These are phyloP conservation scores for Corynespora cassiicola DNA, from an alignment of 2,329 filamentous ascomycete genomes.

Conservation along the genomic window DNA sequence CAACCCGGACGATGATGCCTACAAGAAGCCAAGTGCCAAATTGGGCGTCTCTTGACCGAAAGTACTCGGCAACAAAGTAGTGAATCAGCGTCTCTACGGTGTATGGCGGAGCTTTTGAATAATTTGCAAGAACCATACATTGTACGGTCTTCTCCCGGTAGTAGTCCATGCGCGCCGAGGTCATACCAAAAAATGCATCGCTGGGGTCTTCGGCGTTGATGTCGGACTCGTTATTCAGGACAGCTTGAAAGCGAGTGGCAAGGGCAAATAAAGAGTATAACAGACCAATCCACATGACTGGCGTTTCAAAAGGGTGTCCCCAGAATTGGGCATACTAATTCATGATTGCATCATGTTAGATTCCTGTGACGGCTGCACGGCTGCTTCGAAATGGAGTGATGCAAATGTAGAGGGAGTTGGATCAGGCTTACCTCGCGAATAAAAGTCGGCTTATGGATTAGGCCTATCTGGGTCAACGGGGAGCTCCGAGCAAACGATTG, in stretches of 20 bases:
- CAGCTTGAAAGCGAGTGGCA: conserved; percentile 31
- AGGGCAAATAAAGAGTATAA: conserved; percentile 50
- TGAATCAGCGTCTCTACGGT: conserved; percentile 37
- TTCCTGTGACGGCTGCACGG: not conserved
- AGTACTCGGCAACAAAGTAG: conserved; percentile 37
- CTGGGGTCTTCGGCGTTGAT: conserved; percentile 9
- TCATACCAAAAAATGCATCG: conserved; percentile 18
- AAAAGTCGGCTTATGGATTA: conserved; percentile 40
- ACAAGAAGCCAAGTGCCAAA: conserved; percentile 36
- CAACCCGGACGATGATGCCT: conserved; percentile 38
- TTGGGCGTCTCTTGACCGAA: conserved; percentile 36
- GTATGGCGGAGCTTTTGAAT: conserved; percentile 41
- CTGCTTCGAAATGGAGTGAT: conserved; percentile 1
- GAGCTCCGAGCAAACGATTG: not conserved
- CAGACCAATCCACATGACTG: conserved; percentile 53
- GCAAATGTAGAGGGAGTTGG: not conserved
- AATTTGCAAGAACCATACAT: conserved; percentile 40
- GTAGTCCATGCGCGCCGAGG: conserved; percentile 29
- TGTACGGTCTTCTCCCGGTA: conserved; percentile 41
- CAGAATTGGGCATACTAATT: conserved; percentile 55
- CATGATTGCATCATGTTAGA: conserved; percentile 12
- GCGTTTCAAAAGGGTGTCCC: conserved; percentile 42
- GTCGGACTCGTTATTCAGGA: conserved; percentile 17
- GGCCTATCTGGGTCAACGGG: conserved; percentile 19
- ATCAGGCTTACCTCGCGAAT: conserved; percentile 24